Conservation (phyloP, 345 rosid species). For the Eucalyptus viminalis region DNA sequence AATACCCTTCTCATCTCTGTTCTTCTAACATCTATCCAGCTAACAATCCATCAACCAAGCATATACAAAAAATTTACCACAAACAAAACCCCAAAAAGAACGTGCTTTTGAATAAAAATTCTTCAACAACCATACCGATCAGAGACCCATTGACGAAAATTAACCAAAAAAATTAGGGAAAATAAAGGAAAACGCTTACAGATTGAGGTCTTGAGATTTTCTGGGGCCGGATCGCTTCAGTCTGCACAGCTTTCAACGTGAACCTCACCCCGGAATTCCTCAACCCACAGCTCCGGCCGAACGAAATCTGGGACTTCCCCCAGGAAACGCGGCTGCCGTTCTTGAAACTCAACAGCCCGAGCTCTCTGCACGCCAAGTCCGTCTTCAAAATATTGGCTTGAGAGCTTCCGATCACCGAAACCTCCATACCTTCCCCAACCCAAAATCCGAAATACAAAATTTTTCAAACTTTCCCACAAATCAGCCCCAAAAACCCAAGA, state of each 20-base stretch:
- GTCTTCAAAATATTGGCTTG: constrained; percentile 27
- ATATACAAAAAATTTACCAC: neutral
- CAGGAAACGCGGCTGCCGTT: neutral
- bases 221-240: constrained; percentile 25
- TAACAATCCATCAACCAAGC: neutral
- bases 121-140: neutral
- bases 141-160: neutral
- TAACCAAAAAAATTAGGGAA: neutral
- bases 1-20: neutral
- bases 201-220: constrained; percentile 11
- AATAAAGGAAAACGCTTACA: constrained; percentile 12
- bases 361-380: constrained; percentile 22
- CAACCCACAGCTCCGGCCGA: constrained; percentile 10
- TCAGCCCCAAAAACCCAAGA: neutral
- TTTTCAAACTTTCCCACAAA: neutral
- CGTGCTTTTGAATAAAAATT: neutral
- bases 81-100: neutral
- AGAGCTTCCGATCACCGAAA: constrained; percentile 41
- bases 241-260: constrained; percentile 25
- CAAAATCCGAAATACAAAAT: neutral
- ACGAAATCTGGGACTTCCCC: constrained; percentile 11
- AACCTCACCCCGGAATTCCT: constrained; percentile 17
- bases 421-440: constrained; percentile 29
- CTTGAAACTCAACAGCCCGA: constrained; percentile 4
- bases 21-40: neutral